A percentile compares a stretch with the other conserved stretches of the same genome.
Evolutionary conservation across 306 rosid genomes (phyloP).

Genomic region (Pyrus betulifolia): DNA sequence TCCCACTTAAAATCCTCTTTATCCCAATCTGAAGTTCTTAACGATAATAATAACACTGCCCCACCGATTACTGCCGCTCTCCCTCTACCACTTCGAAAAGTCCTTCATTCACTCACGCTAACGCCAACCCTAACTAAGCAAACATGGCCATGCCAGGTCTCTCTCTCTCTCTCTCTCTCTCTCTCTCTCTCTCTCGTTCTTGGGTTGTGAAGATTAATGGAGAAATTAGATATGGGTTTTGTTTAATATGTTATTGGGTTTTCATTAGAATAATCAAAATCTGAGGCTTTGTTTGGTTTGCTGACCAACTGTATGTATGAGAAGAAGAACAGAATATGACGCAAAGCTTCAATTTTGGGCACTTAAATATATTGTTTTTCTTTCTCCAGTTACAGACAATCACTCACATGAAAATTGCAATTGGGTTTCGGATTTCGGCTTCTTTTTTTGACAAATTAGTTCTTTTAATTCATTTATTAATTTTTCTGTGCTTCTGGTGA

Average conservation of each 20-base stretch:
- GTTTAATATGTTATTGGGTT: conserved; percentile 2
- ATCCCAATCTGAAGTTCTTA: neutral
- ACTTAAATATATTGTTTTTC: neutral
- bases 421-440: neutral
- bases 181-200: neutral
- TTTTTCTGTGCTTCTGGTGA: neutral
- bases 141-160: conserved; percentile 16
- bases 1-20: neutral
- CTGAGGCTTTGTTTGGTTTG: neutral
- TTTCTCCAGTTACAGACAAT: too few species aligned
- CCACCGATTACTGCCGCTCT: neutral
- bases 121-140: neutral
- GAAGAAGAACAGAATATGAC: neutral
- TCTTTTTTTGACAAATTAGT: neutral
- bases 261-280: neutral
- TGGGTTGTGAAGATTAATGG: neutral
- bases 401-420: neutral
- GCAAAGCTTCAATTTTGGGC: neutral
- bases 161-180: neutral
- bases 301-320: neutral
- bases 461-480: neutral
- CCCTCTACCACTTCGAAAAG: neutral
- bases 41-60: neutral
- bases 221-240: neutral
- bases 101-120: neutral